Evolutionary conservation across 2,329 filamentous ascomycete genomes (phyloP).

Genomic region (Bimuria novae-zelandiae): DNA sequence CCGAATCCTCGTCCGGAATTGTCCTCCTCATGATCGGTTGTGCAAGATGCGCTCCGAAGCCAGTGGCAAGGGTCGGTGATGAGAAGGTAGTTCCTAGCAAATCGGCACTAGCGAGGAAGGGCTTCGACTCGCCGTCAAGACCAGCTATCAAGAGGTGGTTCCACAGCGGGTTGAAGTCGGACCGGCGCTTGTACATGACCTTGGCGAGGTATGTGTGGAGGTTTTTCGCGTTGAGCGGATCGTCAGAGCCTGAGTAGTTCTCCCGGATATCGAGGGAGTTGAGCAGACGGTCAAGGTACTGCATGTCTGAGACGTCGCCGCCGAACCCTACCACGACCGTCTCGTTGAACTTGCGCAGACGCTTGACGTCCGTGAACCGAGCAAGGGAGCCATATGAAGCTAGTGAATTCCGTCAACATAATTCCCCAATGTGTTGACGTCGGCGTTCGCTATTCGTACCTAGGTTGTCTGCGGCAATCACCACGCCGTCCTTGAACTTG

Average conservation of each 20-base stretch:
- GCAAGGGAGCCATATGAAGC: slow-evolving; percentile 96
- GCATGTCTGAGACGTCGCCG: slow-evolving; percentile 98
- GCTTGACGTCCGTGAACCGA: slow-evolving; percentile 95
- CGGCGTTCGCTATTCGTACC: slow-evolving; percentile 60
- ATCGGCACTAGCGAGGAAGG: slow-evolving; percentile 91
- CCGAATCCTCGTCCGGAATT: slow-evolving; percentile 82
- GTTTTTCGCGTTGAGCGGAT: slow-evolving; percentile 81
- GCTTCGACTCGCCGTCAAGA: slow-evolving; percentile 73
- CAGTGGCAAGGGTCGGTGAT: slow-evolving; percentile 86
- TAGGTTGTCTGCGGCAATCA: slow-evolving; percentile 95
- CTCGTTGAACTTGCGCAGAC: slow-evolving; percentile 85
- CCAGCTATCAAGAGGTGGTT: slow-evolving; percentile 93
- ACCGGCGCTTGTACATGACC: slow-evolving; percentile 92
- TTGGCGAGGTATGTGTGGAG: slow-evolving; percentile 96
- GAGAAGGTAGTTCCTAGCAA: slow-evolving; percentile 91
- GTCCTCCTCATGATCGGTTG: slow-evolving; percentile 85
- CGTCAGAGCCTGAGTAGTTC: slow-evolving; percentile 69
- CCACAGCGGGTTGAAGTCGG: slow-evolving; percentile 96
- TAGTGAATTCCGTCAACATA: slow-evolving; percentile 45
- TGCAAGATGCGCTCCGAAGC: slow-evolving; percentile 90
- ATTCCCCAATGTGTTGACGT: background rate
- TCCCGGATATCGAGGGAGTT: slow-evolving; percentile 85
- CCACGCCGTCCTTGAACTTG: slow-evolving; percentile 95
- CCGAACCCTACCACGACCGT: slow-evolving; percentile 89
- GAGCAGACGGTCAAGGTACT: slow-evolving; percentile 93